phyloP scores from a whole-genome alignment of 1,139 yeast genomes.

The Yamadazyma sp. region DNA sequence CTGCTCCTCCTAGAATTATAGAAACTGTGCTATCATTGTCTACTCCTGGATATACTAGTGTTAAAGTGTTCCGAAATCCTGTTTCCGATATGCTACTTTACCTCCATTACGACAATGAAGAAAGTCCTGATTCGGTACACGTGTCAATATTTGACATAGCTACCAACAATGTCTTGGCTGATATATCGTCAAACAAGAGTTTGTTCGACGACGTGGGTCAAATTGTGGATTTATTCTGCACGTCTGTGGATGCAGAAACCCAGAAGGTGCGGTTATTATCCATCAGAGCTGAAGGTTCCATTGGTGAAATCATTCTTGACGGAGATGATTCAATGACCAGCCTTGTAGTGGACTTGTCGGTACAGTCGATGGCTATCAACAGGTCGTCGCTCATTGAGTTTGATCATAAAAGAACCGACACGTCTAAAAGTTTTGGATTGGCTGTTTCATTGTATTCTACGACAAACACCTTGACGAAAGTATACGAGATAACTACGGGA shows the following conservation, averaged over 20 bases:
- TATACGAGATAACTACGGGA: conserved; percentile 16
- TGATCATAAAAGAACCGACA: conserved; percentile 11
- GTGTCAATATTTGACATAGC: conserved; percentile 8
- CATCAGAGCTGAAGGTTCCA: conserved; percentile 13
- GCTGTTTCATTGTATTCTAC: conserved; percentile 10
- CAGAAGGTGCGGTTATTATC: conserved; percentile 10
- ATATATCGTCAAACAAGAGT: conserved; percentile 1
- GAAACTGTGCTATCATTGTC: neutral
- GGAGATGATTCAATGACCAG: conserved; percentile 15
- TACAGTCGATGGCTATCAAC: conserved; percentile 6
- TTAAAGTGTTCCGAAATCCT: conserved; percentile 11
- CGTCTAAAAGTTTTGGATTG: conserved; percentile 18
- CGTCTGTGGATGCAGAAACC: conserved; percentile 8
- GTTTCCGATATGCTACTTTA: conserved; percentile 8
- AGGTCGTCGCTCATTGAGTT: conserved; percentile 19
- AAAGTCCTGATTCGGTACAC: conserved; percentile 2
- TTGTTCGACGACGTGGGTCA: conserved; percentile 7
- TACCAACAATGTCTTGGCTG: conserved; percentile 1
- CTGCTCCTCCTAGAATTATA: neutral
- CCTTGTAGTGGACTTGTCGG: conserved; percentile 8
- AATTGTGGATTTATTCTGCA: conserved; percentile 12
- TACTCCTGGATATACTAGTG: neutral
- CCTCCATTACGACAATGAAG: conserved; percentile 6
- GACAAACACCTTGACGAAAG: conserved; percentile 14
- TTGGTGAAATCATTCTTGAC: conserved; percentile 12